phyloP scores from a whole-genome alignment of 179 eudicot genomes.

The Silene noctiflora region DNA sequence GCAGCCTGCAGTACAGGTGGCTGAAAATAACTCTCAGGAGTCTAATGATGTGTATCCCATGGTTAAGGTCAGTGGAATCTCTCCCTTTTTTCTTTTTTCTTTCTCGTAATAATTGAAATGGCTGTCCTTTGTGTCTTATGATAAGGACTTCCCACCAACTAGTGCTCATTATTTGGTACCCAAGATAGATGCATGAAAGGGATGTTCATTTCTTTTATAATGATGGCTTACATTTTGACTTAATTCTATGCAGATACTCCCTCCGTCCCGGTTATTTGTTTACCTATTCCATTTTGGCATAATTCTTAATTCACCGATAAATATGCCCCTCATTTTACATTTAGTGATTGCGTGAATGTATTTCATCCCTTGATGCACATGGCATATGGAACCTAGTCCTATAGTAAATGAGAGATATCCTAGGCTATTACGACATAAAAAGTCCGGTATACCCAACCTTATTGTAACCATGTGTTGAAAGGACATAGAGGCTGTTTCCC shows the following conservation, averaged over 20 bases:
- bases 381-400: neutral
- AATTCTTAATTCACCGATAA: neutral
- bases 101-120: conserved; percentile 18
- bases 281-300: neutral
- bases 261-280: no score
- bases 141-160: conserved; percentile 29
- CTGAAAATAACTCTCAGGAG: conserved; percentile 46
- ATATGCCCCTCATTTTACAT: neutral
- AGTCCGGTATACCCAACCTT: no score
- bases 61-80: conserved; percentile 46
- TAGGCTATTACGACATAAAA: no score
- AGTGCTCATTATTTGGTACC: conserved; percentile 18
- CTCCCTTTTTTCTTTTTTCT: neutral
- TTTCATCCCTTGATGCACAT: neutral
- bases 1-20: conserved; percentile 30
- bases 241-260: neutral
- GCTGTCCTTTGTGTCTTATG: conserved; percentile 17
- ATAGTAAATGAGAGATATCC: neutral
- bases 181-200: conserved; percentile 20
- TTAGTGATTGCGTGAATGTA: neutral
- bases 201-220: conserved; percentile 18
- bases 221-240: neutral
- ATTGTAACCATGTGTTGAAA: no score
- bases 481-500: no score
- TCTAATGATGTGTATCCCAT: conserved; percentile 52